Percentiles rank a stretch among this genome's conserved stretches.
Conservation (phyloP, 2,329 filamentous ascomycete species). For the Verticillium nonalfalfae region DNA sequence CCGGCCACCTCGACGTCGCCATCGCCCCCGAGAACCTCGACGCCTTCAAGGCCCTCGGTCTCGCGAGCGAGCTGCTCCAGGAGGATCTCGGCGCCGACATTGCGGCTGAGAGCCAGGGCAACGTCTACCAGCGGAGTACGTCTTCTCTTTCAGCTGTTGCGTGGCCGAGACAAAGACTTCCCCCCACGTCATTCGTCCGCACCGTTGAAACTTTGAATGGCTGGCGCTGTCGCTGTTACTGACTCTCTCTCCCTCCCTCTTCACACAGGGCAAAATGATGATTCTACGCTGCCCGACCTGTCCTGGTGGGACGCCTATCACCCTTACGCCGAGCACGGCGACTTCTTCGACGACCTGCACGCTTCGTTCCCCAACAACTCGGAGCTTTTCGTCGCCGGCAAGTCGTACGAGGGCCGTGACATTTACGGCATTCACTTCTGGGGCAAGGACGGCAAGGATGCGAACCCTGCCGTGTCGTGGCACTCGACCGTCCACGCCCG, state of each 20-base stretch:
- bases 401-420: slow-evolving; percentile 34
- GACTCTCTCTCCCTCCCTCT: background rate
- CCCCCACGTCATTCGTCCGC: background rate
- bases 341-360: slow-evolving; percentile 36
- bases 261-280: background rate
- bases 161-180: background rate
- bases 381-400: slow-evolving; percentile 36
- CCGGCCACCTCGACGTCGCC: slow-evolving; percentile 16
- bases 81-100: slow-evolving; percentile 18
- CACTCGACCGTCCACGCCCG: slow-evolving; percentile 46
- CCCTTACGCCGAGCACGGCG: slow-evolving; percentile 39
- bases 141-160: background rate
- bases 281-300: slow-evolving; percentile 21
- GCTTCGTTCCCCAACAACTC: slow-evolving; percentile 35
- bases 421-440: slow-evolving; percentile 54
- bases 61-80: slow-evolving; percentile 14
- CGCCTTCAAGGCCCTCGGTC: slow-evolving; percentile 14
- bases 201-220: background rate
- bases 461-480: slow-evolving; percentile 40
- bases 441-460: slow-evolving; percentile 28
- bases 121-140: background rate
- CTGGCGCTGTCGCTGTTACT: background rate
- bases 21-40: slow-evolving; percentile 15
- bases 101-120: slow-evolving; percentile 10
- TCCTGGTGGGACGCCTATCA: slow-evolving; percentile 46